phyloP scores from a whole-genome alignment of 1,139 yeast species.

The Hyphopichia buzzinii region DNA sequence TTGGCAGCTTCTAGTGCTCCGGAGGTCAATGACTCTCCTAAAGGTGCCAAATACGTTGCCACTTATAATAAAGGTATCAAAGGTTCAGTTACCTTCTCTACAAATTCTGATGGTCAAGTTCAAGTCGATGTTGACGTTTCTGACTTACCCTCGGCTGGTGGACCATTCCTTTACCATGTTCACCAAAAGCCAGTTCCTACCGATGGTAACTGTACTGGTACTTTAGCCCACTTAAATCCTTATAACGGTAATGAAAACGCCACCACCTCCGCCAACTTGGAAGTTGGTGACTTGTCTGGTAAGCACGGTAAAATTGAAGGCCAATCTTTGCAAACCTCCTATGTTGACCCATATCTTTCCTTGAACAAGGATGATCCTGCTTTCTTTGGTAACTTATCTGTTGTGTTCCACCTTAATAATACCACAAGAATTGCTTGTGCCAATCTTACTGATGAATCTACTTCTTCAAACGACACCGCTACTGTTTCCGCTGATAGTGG shows the following conservation, averaged over 20 bases:
- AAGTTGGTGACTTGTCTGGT: conserved; percentile 44
- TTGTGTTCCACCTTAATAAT: conserved; percentile 36
- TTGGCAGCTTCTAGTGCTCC: conserved; percentile 22
- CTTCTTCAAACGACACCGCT: conserved; percentile 6
- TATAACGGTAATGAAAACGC: conserved; percentile 31
- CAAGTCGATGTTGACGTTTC: conserved; percentile 28
- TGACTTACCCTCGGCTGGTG: conserved; percentile 36
- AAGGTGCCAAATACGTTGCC: conserved; percentile 21
- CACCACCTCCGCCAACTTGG: conserved; percentile 23
- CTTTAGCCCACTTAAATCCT: conserved; percentile 40
- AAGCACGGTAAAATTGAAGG: conserved; percentile 36
- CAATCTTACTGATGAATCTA: conserved; percentile 26
- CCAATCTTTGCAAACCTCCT: conserved; percentile 20
- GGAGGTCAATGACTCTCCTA: conserved; percentile 24
- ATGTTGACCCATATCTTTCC: conserved; percentile 37
- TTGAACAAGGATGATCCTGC: conserved; percentile 35
- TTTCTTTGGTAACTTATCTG: conserved; percentile 35
- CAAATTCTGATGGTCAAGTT: conserved; percentile 33
- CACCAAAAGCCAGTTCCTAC: conserved; percentile 39
- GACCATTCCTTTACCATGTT: conserved; percentile 44
- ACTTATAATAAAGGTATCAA: conserved; percentile 18
- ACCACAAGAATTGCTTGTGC: conserved; percentile 41
- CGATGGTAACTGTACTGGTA: conserved; percentile 40
- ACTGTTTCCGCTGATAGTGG: conserved; percentile 9
- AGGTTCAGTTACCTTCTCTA: conserved; percentile 31